Evolutionary conservation across 179 eudicot genomes (phyloP), one percentile per base, ranked within the genome.

Genomic region (Vitellaria paradoxa): DNA sequence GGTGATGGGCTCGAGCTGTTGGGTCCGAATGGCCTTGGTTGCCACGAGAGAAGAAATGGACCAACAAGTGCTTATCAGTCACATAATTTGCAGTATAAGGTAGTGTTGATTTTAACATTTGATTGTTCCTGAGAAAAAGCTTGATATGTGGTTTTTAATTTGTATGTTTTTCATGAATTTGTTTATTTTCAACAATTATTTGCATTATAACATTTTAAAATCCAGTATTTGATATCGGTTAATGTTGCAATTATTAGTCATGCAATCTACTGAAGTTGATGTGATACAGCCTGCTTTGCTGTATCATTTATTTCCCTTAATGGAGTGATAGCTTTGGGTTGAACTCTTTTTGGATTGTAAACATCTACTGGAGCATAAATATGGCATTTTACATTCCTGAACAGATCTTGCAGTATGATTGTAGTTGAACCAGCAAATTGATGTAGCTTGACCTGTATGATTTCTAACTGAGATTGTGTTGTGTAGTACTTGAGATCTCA

Each of bases 31-130:
- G 67, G 24, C 24, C 12, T 9, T 30, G 15, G 63, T 23, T 68
- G 84, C 21, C 59, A 77, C 5, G 85, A 75, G 17, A 81, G 56
- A 64, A 81, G 77, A 68, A 75, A 70, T 82, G 75, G 52, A 12
- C 57, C 23, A 52, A 86, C 66, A 59, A 62, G 77, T 30, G 50
- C 70, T 62, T 78, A 73, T 30, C 68, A 62, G 76, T 82, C 83
- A 1, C 85, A 80, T 61, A 78, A 59, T 81, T 80, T 82, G 30
- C 87, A 82, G 62, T 75, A 79, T 59, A 86, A 78, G 87, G 91
- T 86, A 78, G 20, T 24, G 61, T 49, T 73, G 37, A 12, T 9
- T 26, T 71, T 52, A 13, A 9, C 7, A 9, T 52, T 52, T 78
- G 5, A 42, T 42, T 59, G 57, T 62, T 23, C 12, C 26, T 47